These are phyloP conservation scores for Sarcodon sp. DNA, from an alignment of 768 basidiomycete genomes.

Conservation along the genomic window DNA sequence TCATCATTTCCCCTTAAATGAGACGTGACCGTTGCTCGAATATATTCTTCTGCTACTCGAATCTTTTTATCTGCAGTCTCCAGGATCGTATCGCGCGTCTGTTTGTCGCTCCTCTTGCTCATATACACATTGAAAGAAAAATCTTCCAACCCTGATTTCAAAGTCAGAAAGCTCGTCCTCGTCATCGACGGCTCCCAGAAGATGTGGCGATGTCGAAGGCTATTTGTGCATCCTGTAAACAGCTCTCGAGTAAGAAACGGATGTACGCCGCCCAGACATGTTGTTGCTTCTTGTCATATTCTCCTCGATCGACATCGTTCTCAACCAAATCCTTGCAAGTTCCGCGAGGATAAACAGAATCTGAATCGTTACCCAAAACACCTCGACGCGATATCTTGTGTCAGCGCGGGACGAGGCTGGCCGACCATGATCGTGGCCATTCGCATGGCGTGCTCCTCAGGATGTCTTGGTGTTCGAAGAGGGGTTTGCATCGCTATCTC, in stretches of 20 bases:
- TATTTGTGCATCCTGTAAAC: slow-evolving; percentile 29
- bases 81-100: slow-evolving; percentile 11
- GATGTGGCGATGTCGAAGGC: slow-evolving; percentile 32
- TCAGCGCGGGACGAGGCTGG: slow-evolving; percentile 45
- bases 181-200: slow-evolving; percentile 37
- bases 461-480: slow-evolving; percentile 22
- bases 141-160: slow-evolving; percentile 34
- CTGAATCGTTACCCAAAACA: slow-evolving; percentile 39
- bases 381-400: slow-evolving; percentile 46
- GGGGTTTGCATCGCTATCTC: slow-evolving; percentile 18
- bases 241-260: slow-evolving; percentile 32
- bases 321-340: slow-evolving; percentile 28
- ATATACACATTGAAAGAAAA: slow-evolving; percentile 35
- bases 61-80: slow-evolving; percentile 9
- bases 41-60: slow-evolving; percentile 1
- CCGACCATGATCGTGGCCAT: slow-evolving; percentile 40
- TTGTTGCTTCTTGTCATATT: slow-evolving; percentile 16
- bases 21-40: not conserved
- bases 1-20: slow-evolving; percentile 6
- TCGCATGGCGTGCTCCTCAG: slow-evolving; percentile 36
- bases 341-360: slow-evolving; percentile 38
- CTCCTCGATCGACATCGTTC: slow-evolving; percentile 14
- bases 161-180: slow-evolving; percentile 24
- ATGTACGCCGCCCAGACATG: slow-evolving; percentile 34
- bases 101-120: slow-evolving; percentile 11